These are phyloP conservation scores for Platanthera zijinensis DNA, from an alignment of 106 monocot genomes.

Conservation along the genomic window DNA sequence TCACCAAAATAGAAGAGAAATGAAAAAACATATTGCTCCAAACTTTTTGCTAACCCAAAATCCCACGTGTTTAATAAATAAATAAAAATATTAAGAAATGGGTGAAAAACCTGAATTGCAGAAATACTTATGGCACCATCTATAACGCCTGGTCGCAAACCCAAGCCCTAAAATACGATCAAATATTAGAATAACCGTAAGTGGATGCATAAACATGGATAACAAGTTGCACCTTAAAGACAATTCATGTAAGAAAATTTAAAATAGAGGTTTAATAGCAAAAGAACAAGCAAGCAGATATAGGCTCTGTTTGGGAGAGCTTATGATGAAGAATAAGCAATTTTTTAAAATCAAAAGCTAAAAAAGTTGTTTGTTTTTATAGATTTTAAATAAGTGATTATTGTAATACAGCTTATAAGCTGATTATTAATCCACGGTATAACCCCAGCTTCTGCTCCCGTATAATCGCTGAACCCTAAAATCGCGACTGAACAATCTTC, in stretches of 20 bases:
- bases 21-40: background rate
- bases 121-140: slow-evolving; percentile 98
- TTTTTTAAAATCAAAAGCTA: too few species aligned
- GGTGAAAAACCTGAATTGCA: slow-evolving; percentile 69
- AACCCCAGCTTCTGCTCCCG: too few species aligned
- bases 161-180: slow-evolving; percentile 52
- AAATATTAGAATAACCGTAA: background rate
- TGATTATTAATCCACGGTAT: too few species aligned
- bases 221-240: background rate
- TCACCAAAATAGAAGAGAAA: background rate
- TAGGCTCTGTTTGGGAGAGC: too few species aligned
- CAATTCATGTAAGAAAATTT: background rate
- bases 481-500: too few species aligned
- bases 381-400: too few species aligned
- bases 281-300: background rate
- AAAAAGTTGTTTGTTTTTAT: too few species aligned
- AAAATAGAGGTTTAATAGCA: background rate
- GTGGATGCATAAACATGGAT: background rate
- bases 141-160: slow-evolving; percentile 73
- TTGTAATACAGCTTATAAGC: too few species aligned
- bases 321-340: too few species aligned
- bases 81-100: background rate
- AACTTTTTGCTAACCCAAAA: background rate
- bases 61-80: background rate
- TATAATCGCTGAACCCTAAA: too few species aligned